A percentile compares a stretch with the other conserved stretches of the same genome.
Evolutionary conservation across 345 rosid species (phyloP).

Genomic region (Raphanus sativus): DNA sequence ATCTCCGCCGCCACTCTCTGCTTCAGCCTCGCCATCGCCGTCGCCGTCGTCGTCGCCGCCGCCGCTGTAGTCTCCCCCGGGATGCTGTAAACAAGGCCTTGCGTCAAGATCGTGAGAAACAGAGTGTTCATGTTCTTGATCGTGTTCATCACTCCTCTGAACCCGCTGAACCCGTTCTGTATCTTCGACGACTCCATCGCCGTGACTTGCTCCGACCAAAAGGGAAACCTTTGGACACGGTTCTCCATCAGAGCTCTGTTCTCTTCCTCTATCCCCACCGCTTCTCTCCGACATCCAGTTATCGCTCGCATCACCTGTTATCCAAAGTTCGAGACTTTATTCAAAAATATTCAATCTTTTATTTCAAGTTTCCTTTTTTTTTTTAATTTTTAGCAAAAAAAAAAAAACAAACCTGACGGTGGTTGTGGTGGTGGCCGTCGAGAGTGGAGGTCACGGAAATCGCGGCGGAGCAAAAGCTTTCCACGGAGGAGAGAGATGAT

Average conservation of each 20-base stretch:
- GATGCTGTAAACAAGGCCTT: constrained; percentile 69
- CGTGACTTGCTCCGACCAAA: constrained; percentile 68
- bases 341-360: neutral
- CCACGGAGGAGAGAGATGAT: constrained; percentile 73
- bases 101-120: constrained; percentile 63
- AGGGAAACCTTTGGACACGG: constrained; percentile 59
- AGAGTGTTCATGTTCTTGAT: constrained; percentile 83
- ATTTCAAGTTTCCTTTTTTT: no score
- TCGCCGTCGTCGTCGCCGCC: constrained; percentile 32
- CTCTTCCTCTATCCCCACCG: constrained; percentile 72
- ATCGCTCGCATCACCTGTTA: constrained; percentile 72
- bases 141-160: constrained; percentile 79
- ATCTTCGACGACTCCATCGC: constrained; percentile 67
- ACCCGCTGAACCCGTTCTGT: constrained; percentile 86
- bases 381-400: no score
- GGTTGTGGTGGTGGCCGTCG: constrained; percentile 49
- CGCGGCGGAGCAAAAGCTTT: constrained; percentile 68
- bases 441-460: constrained; percentile 58
- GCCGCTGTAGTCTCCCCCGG: constrained; percentile 50
- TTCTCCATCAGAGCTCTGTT: constrained; percentile 79
- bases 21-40: constrained; percentile 69
- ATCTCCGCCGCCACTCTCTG: constrained; percentile 72
- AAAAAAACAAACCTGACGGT: constrained; percentile 51
- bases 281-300: constrained; percentile 74
- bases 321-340: neutral